phyloP scores from a whole-genome alignment of 345 rosid species.

The Salix purpurea region DNA sequence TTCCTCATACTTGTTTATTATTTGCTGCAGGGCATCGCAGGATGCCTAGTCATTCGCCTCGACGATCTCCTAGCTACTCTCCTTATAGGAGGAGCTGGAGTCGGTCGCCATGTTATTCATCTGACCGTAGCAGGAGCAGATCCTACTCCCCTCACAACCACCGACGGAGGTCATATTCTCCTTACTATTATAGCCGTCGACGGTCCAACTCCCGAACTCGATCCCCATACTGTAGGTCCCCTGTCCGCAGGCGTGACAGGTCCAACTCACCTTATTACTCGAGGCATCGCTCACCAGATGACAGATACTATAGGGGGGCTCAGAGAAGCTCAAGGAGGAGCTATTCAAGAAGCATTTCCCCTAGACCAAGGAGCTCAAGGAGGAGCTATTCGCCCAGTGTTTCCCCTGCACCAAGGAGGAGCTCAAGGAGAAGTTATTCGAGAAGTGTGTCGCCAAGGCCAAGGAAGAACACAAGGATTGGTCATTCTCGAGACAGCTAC shows the following conservation, averaged over 20 bases:
- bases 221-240: slow-evolving; percentile 49
- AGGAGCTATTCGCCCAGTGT: slow-evolving; percentile 40
- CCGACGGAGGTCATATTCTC: slow-evolving; percentile 34
- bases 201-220: slow-evolving; percentile 37
- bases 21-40: slow-evolving; percentile 32
- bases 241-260: slow-evolving; percentile 35
- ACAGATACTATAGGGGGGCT: slow-evolving; percentile 18
- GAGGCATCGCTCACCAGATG: slow-evolving; percentile 27
- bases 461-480: slow-evolving; percentile 27
- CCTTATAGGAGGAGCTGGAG: slow-evolving; percentile 36
- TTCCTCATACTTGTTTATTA: not conserved
- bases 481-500: slow-evolving; percentile 19
- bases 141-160: slow-evolving; percentile 34
- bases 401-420: slow-evolving; percentile 33
- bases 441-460: slow-evolving; percentile 32
- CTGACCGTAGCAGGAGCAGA: slow-evolving; percentile 53
- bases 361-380: slow-evolving; percentile 5
- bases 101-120: slow-evolving; percentile 47
- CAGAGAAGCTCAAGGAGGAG: slow-evolving; percentile 26
- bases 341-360: slow-evolving; percentile 22
- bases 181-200: slow-evolving; percentile 15
- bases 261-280: slow-evolving; percentile 43
- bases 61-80: slow-evolving; percentile 49
- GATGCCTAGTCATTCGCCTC: slow-evolving; percentile 45
- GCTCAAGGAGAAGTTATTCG: slow-evolving; percentile 32